phyloP scores from a whole-genome alignment of 2,329 filamentous ascomycete genomes.

The Zasmidium cellare region DNA sequence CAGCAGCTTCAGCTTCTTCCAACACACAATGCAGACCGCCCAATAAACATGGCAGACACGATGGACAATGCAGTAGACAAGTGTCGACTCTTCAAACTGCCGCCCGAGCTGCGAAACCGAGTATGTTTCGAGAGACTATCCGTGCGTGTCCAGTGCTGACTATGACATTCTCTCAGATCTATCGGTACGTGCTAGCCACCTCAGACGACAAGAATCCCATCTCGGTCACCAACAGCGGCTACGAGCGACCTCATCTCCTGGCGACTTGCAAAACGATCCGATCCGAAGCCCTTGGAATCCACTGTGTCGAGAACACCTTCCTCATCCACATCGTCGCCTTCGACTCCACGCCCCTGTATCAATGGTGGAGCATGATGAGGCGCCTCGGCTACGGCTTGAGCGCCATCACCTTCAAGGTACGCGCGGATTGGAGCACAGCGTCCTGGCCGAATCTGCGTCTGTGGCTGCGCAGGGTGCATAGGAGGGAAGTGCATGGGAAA shows the following conservation, averaged over 20 bases:
- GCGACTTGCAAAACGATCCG: constrained; percentile 13
- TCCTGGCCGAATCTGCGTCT: too few relatives aligned
- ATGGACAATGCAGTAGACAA: neutral
- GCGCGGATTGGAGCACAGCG: too few relatives aligned
- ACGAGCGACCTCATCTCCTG: neutral
- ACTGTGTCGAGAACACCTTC: constrained; percentile 20
- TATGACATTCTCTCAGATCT: too few relatives aligned
- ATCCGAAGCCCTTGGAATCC: constrained; percentile 12
- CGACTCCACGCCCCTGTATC: neutral
- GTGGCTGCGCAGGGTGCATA: too few relatives aligned
- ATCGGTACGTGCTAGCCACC: constrained; percentile 3
- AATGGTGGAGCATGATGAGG: neutral
- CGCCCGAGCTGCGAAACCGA: constrained; percentile 9
- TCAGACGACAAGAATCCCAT: neutral
- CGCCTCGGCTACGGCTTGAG: too few relatives aligned
- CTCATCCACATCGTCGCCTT: constrained; percentile 8
- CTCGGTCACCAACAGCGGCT: neutral
- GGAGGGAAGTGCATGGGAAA: too few relatives aligned
- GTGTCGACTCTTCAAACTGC: constrained; percentile 3
- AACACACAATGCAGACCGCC: too few relatives aligned
- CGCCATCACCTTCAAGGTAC: too few relatives aligned
- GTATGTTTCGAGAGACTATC: neutral
- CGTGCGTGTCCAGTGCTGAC: too few relatives aligned
- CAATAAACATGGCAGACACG: too few relatives aligned
- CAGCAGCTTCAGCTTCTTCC: too few relatives aligned